These are phyloP conservation scores for Neurospora discreta DNA, from an alignment of 495 filamentous ascomycete genomes.

Conservation along the genomic window DNA sequence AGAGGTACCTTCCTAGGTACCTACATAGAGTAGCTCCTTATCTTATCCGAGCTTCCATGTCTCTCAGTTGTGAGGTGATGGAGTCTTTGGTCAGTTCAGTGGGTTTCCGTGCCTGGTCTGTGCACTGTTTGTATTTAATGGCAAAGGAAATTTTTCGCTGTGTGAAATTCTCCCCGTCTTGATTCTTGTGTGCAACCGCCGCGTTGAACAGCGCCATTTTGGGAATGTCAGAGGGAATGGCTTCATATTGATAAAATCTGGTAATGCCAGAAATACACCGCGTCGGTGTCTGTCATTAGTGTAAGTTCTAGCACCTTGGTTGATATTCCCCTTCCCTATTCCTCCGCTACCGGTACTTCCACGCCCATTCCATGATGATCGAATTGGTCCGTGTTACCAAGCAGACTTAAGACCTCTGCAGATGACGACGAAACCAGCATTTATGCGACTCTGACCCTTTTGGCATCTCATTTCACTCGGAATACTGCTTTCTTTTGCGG, in stretches of 20 bases:
- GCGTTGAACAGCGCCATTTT: background rate
- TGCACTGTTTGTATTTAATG: conserved; percentile 15
- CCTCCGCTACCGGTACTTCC: background rate
- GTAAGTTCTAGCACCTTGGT: background rate
- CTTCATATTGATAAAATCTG: background rate
- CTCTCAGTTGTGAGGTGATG: too few species aligned
- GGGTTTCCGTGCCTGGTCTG: conserved; percentile 2
- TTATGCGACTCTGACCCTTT: conserved; percentile 70
- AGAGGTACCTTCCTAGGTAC: too few species aligned
- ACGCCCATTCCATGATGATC: conserved; percentile 62
- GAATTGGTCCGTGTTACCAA: conserved; percentile 99
- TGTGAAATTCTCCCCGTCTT: conserved; percentile 1
- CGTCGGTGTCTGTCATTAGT: background rate
- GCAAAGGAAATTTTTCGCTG: conserved; percentile 12
- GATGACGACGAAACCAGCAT: conserved; percentile 70
- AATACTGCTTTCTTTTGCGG: background rate
- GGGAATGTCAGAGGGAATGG: background rate
- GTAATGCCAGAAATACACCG: background rate
- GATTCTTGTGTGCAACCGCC: conserved; percentile 14
- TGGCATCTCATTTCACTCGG: background rate
- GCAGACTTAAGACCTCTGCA: conserved; percentile 88
- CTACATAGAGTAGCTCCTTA: conserved; percentile 2
- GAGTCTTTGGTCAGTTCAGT: background rate
- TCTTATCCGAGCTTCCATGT: conserved; percentile 14
- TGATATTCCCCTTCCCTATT: background rate